Evolutionary conservation across 768 basidiomycete genomes (phyloP), one percentile per base, ranked within the genome.

Genomic region (Holtermannia corniformis): DNA sequence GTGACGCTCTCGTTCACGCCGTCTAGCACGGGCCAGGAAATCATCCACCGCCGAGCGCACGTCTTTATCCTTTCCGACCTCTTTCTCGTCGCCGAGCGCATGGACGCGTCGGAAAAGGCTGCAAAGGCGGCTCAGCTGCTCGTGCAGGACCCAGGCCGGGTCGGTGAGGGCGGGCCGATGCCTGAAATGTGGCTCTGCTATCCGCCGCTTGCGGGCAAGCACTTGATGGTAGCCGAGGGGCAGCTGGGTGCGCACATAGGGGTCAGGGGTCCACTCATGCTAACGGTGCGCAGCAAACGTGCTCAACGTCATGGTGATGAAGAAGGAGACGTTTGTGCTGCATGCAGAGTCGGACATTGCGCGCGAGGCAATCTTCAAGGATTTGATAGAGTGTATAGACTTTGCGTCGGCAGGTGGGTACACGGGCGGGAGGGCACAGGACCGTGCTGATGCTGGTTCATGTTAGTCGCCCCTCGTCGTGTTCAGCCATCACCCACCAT

Each of bases 161-260:
- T 76, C 26, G 80, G 81, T 53, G 71, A 73, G 20, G 81, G 81
- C 11, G 67, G 65, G 19, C 70, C 69, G n/a, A 62, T 69, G 60
- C 78, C 83, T 4, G 89, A 95, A 65, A 85, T 93, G 83, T 87
- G 83, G 82, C 76, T 99, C 44, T 81, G 84, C 60, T 99, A 95
- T 75, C 95, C 95, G 16, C 95, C 95, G 3, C 75, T 99, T 27
- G 85, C 95, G 12, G 93, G 91, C 3, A 96, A 93, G 68, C 91
- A 95, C 62, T 76, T 99, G 50, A 79, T 79, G 54, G 83, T 87
- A 3, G 75, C 76, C 7, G 82, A 82, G 57, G 76, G 87, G 81
- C 55, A 52, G 46, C 62, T 67, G n/a, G 60, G 67, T 58, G 44
- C 61, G 70, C 57, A 13, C 20, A 28, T 51, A 21, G 20, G 26